A percentile compares a stretch with the other conserved stretches of the same genome.
Evolutionary conservation across 805 yeast species (phyloP).

Genomic region (Candida wancherniae): DNA sequence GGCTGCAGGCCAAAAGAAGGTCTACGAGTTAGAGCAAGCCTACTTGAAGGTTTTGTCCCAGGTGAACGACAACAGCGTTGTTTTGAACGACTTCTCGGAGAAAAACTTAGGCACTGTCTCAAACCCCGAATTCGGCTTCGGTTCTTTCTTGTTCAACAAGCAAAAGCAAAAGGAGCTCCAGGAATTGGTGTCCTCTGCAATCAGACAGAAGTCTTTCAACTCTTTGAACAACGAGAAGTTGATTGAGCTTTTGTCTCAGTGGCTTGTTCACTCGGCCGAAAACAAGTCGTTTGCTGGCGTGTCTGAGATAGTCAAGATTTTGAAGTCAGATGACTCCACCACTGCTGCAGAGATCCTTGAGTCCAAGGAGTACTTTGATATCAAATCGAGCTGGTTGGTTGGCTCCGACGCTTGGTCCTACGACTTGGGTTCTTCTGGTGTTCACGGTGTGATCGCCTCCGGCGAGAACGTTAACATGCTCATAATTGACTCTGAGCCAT

Average conservation of each 20-base stretch:
- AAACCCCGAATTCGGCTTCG: conserved; percentile 86
- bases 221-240: conserved; percentile 44
- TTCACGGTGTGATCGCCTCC: conserved; percentile 75
- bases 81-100: conserved; percentile 56
- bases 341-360: conserved; percentile 44
- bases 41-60: conserved; percentile 73
- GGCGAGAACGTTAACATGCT: conserved; percentile 77
- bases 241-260: conserved; percentile 56
- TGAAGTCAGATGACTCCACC: conserved; percentile 38
- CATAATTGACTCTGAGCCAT: conserved; percentile 82
- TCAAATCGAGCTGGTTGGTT: conserved; percentile 69
- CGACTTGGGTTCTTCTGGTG: conserved; percentile 88
- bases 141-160: conserved; percentile 58
- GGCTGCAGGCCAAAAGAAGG: conserved; percentile 42
- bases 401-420: conserved; percentile 96
- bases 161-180: conserved; percentile 47
- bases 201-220: conserved; percentile 41
- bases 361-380: conserved; percentile 41
- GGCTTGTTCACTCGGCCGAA: conserved; percentile 56
- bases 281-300: conserved; percentile 26
- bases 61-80: conserved; percentile 50
- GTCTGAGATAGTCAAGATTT: conserved; percentile 31
- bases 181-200: conserved; percentile 40
- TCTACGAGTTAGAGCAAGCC: conserved; percentile 60
- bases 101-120: conserved; percentile 40